phyloP scores from a whole-genome alignment of 202 grass and related monocot species.

The Hordeum pubiflorum region DNA sequence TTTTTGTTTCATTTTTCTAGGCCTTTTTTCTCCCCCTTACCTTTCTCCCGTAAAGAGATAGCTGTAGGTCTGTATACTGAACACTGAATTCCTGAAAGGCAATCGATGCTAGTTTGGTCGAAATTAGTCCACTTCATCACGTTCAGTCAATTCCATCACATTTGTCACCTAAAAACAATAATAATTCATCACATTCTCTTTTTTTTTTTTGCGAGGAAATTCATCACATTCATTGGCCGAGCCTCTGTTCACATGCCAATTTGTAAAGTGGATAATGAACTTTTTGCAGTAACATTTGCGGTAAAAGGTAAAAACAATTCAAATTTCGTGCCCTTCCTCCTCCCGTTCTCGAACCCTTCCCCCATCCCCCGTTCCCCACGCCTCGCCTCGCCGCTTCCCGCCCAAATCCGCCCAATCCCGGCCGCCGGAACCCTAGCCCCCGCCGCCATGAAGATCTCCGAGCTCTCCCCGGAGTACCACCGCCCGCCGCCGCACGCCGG shows the following conservation, averaged over 20 bases:
- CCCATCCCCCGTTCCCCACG: background rate
- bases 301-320: background rate
- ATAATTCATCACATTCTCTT: too few relatives aligned
- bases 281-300: background rate
- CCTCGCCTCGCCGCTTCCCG: constrained; percentile 15
- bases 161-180: too few relatives aligned
- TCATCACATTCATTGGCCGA: too few relatives aligned
- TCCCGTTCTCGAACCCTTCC: background rate
- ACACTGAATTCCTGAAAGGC: background rate
- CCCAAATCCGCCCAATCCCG: constrained; percentile 17
- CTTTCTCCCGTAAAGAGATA: too few relatives aligned
- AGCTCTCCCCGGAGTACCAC: constrained; percentile 84
- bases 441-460: constrained; percentile 79
- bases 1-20: too few relatives aligned
- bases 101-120: background rate
- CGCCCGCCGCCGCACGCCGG: constrained; percentile 31
- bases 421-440: background rate
- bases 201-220: too few relatives aligned
- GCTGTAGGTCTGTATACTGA: background rate
- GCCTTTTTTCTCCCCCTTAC: too few relatives aligned
- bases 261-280: too few relatives aligned
- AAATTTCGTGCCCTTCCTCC: constrained; percentile 15
- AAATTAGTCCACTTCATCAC: background rate
- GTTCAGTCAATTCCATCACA: too few relatives aligned
- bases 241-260: too few relatives aligned